Evolutionary conservation across 805 yeast genomes (phyloP).

Genomic region (Starmerella floricola): DNA sequence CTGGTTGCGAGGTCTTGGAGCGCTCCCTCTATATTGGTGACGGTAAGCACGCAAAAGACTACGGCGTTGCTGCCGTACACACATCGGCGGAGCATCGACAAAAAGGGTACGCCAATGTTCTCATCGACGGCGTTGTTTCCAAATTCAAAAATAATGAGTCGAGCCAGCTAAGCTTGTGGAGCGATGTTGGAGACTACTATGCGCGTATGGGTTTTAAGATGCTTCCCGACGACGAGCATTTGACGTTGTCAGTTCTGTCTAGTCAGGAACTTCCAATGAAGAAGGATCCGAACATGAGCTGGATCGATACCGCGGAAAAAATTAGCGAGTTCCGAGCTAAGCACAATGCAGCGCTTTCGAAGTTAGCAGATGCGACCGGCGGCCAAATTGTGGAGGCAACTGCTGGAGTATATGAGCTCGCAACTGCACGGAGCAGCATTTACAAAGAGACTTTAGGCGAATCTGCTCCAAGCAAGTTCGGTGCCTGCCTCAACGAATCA

Average conservation of each 20-base stretch:
- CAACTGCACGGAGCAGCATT: background rate
- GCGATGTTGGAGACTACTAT: constrained; percentile 1
- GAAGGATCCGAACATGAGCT: background rate
- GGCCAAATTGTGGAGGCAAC: background rate
- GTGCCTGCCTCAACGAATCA: background rate
- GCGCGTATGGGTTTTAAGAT: background rate
- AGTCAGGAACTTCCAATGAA: background rate
- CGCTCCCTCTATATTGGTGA: background rate
- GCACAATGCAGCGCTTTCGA: background rate
- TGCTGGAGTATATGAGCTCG: background rate
- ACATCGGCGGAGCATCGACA: background rate
- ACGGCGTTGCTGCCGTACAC: background rate
- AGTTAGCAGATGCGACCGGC: background rate
- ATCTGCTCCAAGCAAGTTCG: background rate
- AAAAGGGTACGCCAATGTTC: background rate
- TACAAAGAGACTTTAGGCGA: background rate
- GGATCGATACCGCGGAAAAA: background rate
- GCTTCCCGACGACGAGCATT: background rate
- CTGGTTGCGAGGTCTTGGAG: background rate
- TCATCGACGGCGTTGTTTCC: background rate
- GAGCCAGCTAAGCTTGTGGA: background rate
- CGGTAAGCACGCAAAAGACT: background rate
- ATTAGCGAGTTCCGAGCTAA: background rate
- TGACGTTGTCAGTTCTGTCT: background rate
- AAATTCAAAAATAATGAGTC: background rate